Conservation (phyloP, 1,139 yeast species). For the Blastobotrys capitulatus region DNA sequence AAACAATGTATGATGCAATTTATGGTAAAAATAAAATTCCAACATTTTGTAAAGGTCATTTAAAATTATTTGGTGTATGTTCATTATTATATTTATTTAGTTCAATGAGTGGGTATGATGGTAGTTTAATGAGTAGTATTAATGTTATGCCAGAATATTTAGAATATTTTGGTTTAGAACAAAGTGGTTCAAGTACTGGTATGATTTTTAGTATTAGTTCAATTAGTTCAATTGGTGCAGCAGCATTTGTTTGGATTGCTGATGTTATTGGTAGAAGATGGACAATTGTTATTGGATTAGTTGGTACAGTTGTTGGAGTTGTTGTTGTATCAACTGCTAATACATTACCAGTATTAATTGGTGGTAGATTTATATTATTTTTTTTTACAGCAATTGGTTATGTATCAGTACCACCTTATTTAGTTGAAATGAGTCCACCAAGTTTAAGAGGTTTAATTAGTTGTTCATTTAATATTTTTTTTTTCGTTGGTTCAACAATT, state of each 20-base stretch:
- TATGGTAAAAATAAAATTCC: conserved; percentile 12
- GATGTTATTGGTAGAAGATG: conserved; percentile 16
- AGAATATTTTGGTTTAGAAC: conserved; percentile 12
- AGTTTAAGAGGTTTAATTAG: conserved; percentile 36
- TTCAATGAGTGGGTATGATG: conserved; percentile 42
- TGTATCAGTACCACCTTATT: conserved; percentile 26
- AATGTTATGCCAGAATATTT: conserved; percentile 15
- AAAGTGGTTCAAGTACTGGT: conserved; percentile 14
- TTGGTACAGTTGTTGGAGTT: conserved; percentile 14
- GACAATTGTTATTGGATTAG: conserved; percentile 13
- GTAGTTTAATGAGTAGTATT: conserved; percentile 16
- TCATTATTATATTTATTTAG: conserved; percentile 29
- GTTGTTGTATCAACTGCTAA: conserved; percentile 10
- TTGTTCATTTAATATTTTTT: conserved; percentile 39
- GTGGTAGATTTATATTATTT: conserved; percentile 23
- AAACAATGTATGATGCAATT: conserved; percentile 15
- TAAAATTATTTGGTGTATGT: conserved; percentile 14
- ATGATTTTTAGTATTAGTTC: conserved; percentile 14
- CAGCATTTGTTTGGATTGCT: conserved; percentile 15
- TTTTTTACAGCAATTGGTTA: conserved; percentile 22
- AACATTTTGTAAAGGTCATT: conserved; percentile 13
- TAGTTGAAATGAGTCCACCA: conserved; percentile 32
- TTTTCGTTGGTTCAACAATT: conserved; percentile 43
- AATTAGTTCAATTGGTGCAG: conserved; percentile 13
- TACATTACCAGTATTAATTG: conserved; percentile 15